Conservation (phyloP, 2,329 filamentous ascomycete genomes). For the Fusarium sambucinum region DNA sequence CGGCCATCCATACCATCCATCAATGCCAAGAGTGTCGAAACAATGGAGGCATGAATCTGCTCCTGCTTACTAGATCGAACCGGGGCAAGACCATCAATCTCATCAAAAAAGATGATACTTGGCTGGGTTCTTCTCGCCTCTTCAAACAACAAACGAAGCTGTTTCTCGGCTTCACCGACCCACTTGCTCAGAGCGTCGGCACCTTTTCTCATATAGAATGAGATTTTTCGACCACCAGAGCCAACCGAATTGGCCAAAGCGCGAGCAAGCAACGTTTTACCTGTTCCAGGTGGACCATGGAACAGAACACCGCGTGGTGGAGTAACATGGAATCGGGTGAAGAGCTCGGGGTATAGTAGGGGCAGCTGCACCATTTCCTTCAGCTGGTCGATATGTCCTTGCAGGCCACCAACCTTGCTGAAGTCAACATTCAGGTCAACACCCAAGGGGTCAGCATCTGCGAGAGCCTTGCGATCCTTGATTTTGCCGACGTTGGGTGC, state of each 20-base stretch:
- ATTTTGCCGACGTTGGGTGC: conserved; percentile 90
- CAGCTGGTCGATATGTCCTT: conserved; percentile 94
- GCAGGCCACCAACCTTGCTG: conserved; percentile 90
- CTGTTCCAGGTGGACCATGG: conserved; percentile 95
- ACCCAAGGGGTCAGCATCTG: conserved; percentile 93
- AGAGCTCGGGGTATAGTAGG: conserved; percentile 93
- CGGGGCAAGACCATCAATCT: conserved; percentile 96
- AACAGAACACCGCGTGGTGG: conserved; percentile 95
- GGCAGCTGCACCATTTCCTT: conserved; percentile 99
- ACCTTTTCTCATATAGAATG: conserved; percentile 99
- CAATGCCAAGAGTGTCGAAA: conserved; percentile 89
- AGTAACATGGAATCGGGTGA: conserved; percentile 89
- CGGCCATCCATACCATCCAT: conserved; percentile 99
- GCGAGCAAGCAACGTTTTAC: conserved; percentile 95
- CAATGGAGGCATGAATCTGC: conserved; percentile 98
- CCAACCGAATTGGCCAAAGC: conserved; percentile 93
- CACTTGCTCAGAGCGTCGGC: conserved; percentile 98
- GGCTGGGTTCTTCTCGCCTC: conserved; percentile 96
- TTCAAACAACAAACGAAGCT: conserved; percentile 92
- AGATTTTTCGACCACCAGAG: conserved; percentile 91
- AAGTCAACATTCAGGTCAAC: conserved; percentile 95
- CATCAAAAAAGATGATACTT: conserved; percentile 99
- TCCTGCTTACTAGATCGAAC: conserved; percentile 98
- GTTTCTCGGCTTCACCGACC: conserved; percentile 97
- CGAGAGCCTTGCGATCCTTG: conserved; percentile 90